These are phyloP conservation scores for Eimeria zaria DNA, from an alignment of 169 alveolate species.

Conservation along the genomic window DNA sequence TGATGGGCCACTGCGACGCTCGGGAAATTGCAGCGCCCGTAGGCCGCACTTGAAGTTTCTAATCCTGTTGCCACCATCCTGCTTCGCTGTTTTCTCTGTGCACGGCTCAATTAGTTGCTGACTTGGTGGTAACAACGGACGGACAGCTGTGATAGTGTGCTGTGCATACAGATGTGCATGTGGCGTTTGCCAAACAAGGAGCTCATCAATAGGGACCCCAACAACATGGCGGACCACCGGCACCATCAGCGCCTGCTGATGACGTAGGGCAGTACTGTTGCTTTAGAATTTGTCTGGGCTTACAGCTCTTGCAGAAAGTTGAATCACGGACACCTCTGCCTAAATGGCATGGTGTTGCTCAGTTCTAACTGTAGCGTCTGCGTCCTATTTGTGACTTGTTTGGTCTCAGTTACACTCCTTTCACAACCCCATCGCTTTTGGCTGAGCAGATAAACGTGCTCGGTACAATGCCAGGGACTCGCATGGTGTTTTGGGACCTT, in stretches of 20 bases:
- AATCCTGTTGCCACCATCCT: background rate
- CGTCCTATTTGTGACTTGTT: background rate
- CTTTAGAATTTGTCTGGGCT: background rate
- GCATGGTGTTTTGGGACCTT: conserved; percentile 93
- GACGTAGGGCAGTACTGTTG: conserved; percentile 85
- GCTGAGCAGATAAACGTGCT: conserved; percentile 94
- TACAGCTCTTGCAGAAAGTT: background rate
- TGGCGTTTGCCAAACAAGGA: conserved; percentile 95
- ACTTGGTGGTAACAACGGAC: background rate
- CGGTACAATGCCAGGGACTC: conserved; percentile 93
- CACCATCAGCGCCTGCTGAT: conserved; percentile 94
- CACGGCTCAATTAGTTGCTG: background rate
- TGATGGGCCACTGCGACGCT: conserved; percentile 86
- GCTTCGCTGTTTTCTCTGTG: background rate
- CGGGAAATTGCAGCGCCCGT: conserved; percentile 84
- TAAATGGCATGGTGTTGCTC: background rate
- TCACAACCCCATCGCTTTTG: conserved; percentile 92
- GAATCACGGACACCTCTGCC: background rate
- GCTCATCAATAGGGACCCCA: conserved; percentile 92
- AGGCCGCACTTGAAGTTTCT: background rate
- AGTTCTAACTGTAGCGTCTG: background rate
- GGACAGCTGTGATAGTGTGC: background rate
- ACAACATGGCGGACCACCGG: conserved; percentile 93
- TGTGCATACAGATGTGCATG: conserved; percentile 90
- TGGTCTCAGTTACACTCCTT: conserved; percentile 90